Evolutionary conservation across 345 rosid genomes (phyloP), one percentile per base, ranked within the genome.

Genomic region (Eucalyptus leucophloia): DNA sequence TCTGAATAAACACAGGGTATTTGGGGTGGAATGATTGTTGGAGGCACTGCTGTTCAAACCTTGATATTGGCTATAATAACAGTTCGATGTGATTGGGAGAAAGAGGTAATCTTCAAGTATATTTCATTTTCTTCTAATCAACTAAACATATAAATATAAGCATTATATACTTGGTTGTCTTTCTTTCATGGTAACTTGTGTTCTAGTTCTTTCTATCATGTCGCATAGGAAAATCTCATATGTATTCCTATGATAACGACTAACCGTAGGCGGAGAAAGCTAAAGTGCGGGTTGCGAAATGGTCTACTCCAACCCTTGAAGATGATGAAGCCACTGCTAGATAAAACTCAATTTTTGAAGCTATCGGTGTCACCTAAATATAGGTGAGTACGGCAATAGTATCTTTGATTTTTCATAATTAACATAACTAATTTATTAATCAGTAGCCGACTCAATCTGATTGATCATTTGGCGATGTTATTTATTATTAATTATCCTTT

Each of bases 1-100:
- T 62, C 30, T n/a, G 47, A 34, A 23, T 56, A 13, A 77, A 7
- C 13, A 5, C 88, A 96, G 98, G 98, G 97, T 7, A 93, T 96
- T 11, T 97, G 97, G 98, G 95, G 95, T 32, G 98, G 98, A 40
- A 96, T 96, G 99, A 90, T 90, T 54, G 42, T 90, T n/a, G 91
- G 91, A 4, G 91, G 91, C 23, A 89, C 91, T 50, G 89, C 88
- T 45, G 77, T 94, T 88, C 97, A 96, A 86, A 95, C 98, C 0
- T 21, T 94, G 44, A 89, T 96, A 11, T 89, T 97, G 91, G 92
- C 91, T 49, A 86, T 94, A 87, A 92, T 95, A 88, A 93, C 94
- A 2, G 86, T 90, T 9, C 90, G 86, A 87, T 89, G 93, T 34
- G 92, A 97, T 86, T 89, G 89, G 89, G 87, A 89, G 19, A 53